Base-by-base conservation (phyloP, 257 asterid genomes). In the Jacaranda copaia region DNA sequence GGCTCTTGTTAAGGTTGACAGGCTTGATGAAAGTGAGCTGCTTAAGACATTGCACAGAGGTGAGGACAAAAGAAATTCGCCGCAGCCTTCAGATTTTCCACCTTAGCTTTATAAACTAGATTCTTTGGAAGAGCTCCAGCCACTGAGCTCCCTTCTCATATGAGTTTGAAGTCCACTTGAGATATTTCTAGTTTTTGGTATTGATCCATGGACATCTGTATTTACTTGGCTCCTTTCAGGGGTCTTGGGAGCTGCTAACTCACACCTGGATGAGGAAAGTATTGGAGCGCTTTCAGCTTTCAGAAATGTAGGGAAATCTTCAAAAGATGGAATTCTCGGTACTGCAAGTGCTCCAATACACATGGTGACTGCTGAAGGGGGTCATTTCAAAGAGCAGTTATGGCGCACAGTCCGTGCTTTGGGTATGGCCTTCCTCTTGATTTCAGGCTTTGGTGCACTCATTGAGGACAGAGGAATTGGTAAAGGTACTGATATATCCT, bases 381-480 rank as follows among this genome's bases (percentile, higher is more conserved):
- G 91, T 51, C 87, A 93, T 74, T 87, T 93, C 65, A 93, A 96
- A 82, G 96, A 93, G 73, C 98, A 93, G 86, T 74, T 93, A 59
- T 96, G 98, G 97, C 89, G 98, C 68, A 93, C 98, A 1, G 62
- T 95, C 71, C 98, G 99, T 70, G 87, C 89, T 74, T 83, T 93
- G 83, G 98, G 97, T 55, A 7, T 91, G 88, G 81, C 85, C 57
- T 93, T 93, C 87, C 94, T 93, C 75, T 51, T 89, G 75, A 89
- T 95, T 76, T 93, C 98, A 49, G 98, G 97, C 67, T 58, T 89
- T 58, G 94, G 98, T 73, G 94, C 97, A 58, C 92, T 95, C 70
- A 88, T 93, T 70, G 97, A 91, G 89, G 98, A 91, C 78, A 88
- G 90, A 84, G 99, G 99, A 82, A 92, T 94, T 59, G 89, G 96